phyloP scores from a whole-genome alignment of 345 rosid genomes.

The Euphorbia lathyris region DNA sequence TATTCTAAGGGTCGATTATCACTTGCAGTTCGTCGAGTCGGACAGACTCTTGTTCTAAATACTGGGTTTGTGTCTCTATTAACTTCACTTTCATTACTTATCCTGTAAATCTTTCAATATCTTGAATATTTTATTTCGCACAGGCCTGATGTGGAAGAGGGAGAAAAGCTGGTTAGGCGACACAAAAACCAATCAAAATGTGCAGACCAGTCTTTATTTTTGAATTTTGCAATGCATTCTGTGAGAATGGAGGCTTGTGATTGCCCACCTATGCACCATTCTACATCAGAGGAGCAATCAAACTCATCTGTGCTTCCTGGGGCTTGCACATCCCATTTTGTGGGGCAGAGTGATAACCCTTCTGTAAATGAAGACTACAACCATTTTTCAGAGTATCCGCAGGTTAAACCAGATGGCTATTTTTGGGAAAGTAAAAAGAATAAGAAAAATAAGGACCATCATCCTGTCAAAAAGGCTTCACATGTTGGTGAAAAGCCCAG shows the following conservation, averaged over 20 bases:
- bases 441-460: slow-evolving; percentile 47
- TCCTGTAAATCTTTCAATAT: slow-evolving; percentile 14
- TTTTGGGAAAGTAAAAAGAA: slow-evolving; percentile 56
- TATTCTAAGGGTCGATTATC: slow-evolving; percentile 91
- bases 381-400: slow-evolving; percentile 41
- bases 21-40: slow-evolving; percentile 85
- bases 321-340: slow-evolving; percentile 37
- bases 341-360: slow-evolving; percentile 41
- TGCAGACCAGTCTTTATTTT: slow-evolving; percentile 76
- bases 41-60: slow-evolving; percentile 85
- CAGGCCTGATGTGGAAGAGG: slow-evolving; percentile 94
- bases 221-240: slow-evolving; percentile 97
- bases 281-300: slow-evolving; percentile 43
- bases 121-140: slow-evolving; percentile 13
- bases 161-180: slow-evolving; percentile 78
- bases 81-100: neutral
- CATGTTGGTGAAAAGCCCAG: slow-evolving; percentile 72
- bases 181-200: slow-evolving; percentile 76
- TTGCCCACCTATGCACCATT: slow-evolving; percentile 67
- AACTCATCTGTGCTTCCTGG: slow-evolving; percentile 62
- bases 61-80: slow-evolving; percentile 54
- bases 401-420: slow-evolving; percentile 49
- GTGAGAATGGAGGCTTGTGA: slow-evolving; percentile 99
- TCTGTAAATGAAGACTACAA: slow-evolving; percentile 40
- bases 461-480: slow-evolving; percentile 54